These are phyloP conservation scores for Lyophyllum decastes DNA, from an alignment of 768 basidiomycete species.

Conservation along the genomic window DNA sequence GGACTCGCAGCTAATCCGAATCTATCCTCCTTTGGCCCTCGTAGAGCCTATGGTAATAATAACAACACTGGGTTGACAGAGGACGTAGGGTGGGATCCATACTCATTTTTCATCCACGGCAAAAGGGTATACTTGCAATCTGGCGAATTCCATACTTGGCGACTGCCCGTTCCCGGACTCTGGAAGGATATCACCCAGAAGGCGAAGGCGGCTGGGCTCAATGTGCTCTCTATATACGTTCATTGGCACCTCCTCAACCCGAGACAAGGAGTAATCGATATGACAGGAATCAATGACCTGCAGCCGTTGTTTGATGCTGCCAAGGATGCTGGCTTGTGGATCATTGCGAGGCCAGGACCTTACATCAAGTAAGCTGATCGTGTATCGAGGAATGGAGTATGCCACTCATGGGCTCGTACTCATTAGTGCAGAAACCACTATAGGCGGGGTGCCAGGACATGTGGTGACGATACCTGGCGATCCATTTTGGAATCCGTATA, in stretches of 20 bases:
- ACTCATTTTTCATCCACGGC: conserved; percentile 16
- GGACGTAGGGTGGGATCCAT: conserved; percentile 16
- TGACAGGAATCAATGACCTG: conserved; percentile 17
- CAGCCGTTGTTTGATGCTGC: conserved; percentile 19
- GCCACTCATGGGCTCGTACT: not conserved
- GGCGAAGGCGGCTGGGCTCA: conserved; percentile 17
- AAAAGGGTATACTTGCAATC: conserved; percentile 17
- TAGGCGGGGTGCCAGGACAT: conserved; percentile 17
- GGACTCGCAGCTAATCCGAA: not conserved
- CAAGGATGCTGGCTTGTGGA: conserved; percentile 15
- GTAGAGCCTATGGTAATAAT: not conserved
- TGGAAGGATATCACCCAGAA: conserved; percentile 19
- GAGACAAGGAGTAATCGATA: conserved; percentile 14
- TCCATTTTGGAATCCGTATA: conserved; percentile 16
- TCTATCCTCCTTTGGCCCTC: not conserved
- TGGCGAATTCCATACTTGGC: conserved; percentile 19
- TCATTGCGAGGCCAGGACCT: conserved; percentile 18
- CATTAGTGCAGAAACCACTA: conserved; percentile 13
- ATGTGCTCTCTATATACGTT: conserved; percentile 17
- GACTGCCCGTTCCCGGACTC: conserved; percentile 14
- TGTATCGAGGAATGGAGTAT: not conserved
- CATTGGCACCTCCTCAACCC: conserved; percentile 20
- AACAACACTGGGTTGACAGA: conserved; percentile 15
- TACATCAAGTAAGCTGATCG: conserved; percentile 14
- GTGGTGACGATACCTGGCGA: conserved; percentile 18